Evolutionary conservation across 306 rosid species (phyloP), one percentile per base, ranked within the genome.

Genomic region (Canavalia gladiata): DNA sequence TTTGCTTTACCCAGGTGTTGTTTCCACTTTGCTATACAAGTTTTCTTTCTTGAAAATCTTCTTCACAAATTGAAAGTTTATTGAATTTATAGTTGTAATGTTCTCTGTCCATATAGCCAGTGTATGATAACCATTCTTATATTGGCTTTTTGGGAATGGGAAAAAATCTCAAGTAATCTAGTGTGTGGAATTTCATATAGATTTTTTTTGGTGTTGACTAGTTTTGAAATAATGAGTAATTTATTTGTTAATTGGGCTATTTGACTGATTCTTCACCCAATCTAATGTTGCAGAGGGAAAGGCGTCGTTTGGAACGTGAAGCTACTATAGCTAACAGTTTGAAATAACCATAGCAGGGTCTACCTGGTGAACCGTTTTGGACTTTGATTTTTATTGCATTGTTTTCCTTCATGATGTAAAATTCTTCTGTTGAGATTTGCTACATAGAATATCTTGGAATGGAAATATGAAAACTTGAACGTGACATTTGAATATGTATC

Each of bases 221-320:
- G 84, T 77, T 49, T 72, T 59, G 35, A 42, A 39, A 50, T 55
- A 42, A 31, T 59, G 45, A 72, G 10, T 35, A 18, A 42, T 68
- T 68, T 49, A 74, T 49, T 35, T 76, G 76, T 71, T 65, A 63
- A 52, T 71, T 62, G 7, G 77, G 25, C 25, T 54, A 42, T 59
- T 31, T 52, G 58, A 13, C 49, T 57, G 31, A 79, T 73, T 79
- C 29, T 55, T 39, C 3, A 10, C 63, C 73, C 39, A 9, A 69
- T 81, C 37, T 75, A 54, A 52, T 81, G 68, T 81, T 63, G 30
- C 92, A 93, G 97, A 88, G 92, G 83, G 94, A 93, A 81, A 78
- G 71, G 64, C 85, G 66, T 65, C 85, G 81, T 2, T 81, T 12
- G 85, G 85, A 83, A 57, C 87, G 83, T 3, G 83, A 83, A 83